Percentiles rank a stretch among this genome's conserved stretches.
These are phyloP conservation scores for Curvularia lunata DNA, from an alignment of 2,329 filamentous ascomycete species.

Conservation along the genomic window DNA sequence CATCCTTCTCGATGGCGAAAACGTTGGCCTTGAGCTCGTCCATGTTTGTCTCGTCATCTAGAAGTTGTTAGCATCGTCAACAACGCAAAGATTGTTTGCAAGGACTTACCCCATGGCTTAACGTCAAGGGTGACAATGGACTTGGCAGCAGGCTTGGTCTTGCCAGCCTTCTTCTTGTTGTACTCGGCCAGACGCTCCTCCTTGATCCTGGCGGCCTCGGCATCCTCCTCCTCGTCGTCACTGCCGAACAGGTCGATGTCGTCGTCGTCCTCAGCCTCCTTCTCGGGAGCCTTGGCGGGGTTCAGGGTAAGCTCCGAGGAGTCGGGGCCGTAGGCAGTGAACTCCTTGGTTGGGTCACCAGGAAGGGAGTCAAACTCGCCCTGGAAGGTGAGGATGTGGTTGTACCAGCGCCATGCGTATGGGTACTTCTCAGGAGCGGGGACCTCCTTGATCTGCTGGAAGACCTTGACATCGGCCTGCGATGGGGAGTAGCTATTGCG, in stretches of 20 bases:
- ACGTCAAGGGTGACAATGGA: constrained; percentile 94
- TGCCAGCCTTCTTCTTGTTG: constrained; percentile 94
- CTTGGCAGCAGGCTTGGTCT: constrained; percentile 92
- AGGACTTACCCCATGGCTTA: constrained; percentile 93
- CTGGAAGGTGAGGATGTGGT: constrained; percentile 94
- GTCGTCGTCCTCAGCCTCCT: constrained; percentile 61
- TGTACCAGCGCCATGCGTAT: constrained; percentile 96
- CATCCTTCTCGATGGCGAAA: constrained; percentile 84
- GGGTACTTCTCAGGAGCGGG: constrained; percentile 89
- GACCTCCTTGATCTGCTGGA: constrained; percentile 81
- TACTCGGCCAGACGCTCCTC: constrained; percentile 93
- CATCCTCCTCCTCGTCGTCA: constrained; percentile 73
- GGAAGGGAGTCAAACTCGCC: constrained; percentile 89
- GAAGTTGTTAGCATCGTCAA: constrained; percentile 25
- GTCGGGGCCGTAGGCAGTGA: constrained; percentile 91
- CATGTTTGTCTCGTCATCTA: constrained; percentile 94
- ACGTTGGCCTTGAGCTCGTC: constrained; percentile 79
- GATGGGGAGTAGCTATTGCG: constrained; percentile 68
- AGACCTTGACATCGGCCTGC: constrained; percentile 95
- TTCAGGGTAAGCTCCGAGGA: constrained; percentile 77
- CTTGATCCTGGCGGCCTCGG: constrained; percentile 80
- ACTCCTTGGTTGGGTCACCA: constrained; percentile 87
- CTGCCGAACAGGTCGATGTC: constrained; percentile 93
- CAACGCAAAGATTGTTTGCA: neutral
- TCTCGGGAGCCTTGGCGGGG: constrained; percentile 80